Evolutionary conservation across 805 yeast species (phyloP), one percentile per base, ranked within the genome.

Genomic region (Priceomyces fermenticarens): DNA sequence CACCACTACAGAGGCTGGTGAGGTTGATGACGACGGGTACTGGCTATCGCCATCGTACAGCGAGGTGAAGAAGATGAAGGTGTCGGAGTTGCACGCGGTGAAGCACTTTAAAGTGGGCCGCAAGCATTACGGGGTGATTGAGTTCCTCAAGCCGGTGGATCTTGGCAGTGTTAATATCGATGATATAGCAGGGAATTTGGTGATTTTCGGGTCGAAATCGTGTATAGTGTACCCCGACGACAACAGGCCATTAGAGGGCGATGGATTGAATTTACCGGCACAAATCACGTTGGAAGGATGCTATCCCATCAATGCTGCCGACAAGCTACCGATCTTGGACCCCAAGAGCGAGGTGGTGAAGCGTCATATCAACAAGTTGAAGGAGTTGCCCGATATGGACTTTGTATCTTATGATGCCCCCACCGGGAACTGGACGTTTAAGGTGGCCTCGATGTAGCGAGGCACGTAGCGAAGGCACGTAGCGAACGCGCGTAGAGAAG

Each of bases 111-210:
- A 75, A 11, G 79, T 93, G 44, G 99, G 98, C 4, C 82, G 93
- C 48, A 75, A 75, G 46, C 83, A 82, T 41, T 80, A 70, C 54
- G 99, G 99, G 35, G 70, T 78, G 40, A 75, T 93, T 36, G 84
- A 82, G 55, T 93, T 90, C 58, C 57, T 80, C 38, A 70, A 75
- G 39, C 95, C 97, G 0, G 95, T 93, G 35, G 97, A 93, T 61
- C 71, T 93, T 48, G 79, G 95, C 0, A 63, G 79, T 3, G 74
- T 84, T 2, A 73, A 79, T 38, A 60, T 80, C 41, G 75, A 82
- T 11, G 76, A 80, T 34, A 76, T 86, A 26, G 75, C 88, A 34
- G 89, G 88, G 15, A 77, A 75, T 15, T 52, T 86, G 12, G 75
- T 91, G 31, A 65, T 73, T 2, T 80, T 93, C 52, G 75, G 73